Evolutionary conservation across 2,329 filamentous ascomycete species (phyloP), one percentile per base, ranked within the genome.

Genomic region (Apiospora phragmitis): DNA sequence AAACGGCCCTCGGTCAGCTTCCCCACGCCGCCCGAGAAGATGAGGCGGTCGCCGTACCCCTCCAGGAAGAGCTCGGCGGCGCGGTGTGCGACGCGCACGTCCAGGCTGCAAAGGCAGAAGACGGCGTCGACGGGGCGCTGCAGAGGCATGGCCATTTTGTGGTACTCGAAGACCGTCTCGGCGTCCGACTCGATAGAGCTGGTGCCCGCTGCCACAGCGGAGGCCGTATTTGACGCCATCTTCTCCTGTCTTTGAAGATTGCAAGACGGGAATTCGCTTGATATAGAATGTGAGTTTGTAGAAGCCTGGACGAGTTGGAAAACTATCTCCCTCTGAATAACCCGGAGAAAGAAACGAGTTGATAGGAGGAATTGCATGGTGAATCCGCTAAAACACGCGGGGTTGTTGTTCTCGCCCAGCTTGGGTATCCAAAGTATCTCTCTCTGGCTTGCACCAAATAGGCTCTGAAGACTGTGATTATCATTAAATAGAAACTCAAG

Each of bases 41-140:
- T 82, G 69, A 86, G 79, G 1, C 79, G 26, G 45, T 49, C 77
- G 21, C 80, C 81, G 45, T 79, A 75, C 32, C 80, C 82, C 70
- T 81, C 79, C 65, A 84, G 81, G 70, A 80, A 84, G 26, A 86
- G 78, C 72, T 82, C 78, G 1, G 84, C 82, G 12, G 83, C 84
- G 55, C 80, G 80, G 49, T 75, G 73, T 68, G 84, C 84, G 47
- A 86, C 82, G 70, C 84, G 83, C 4, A 79, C 79, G 76, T 85
- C 84, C 71, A 85, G 83, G 73, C 82, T 85, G 77, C 84, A 85
- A 62, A 86, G 81, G 75, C 82, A 83, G 79, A 86, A 86, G 70
- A 85, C 78, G 69, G 83, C 83, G 70, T 83, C 81, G 68, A 81
- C 80, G 65, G 79, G 78, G 26, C 66, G 70, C 16, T 71, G 70